A percentile compares a stretch with the other conserved stretches of the same genome.
phyloP scores from a whole-genome alignment of 1,284 basidiomycete genomes.

The Puccinia triticina region DNA sequence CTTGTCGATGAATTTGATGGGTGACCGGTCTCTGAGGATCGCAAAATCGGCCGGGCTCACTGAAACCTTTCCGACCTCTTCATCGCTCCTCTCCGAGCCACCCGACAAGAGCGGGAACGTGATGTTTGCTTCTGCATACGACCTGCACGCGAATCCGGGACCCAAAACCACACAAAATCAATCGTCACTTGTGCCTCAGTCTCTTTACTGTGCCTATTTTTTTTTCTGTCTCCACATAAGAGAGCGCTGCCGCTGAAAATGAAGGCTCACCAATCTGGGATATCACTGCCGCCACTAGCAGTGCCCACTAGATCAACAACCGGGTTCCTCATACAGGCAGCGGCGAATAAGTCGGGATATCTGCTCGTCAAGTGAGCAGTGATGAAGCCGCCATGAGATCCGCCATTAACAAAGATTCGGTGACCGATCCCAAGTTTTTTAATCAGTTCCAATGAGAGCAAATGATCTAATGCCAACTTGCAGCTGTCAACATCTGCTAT shows the following conservation, averaged over 20 bases:
- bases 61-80: constrained; percentile 37
- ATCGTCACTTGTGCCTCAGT: neutral
- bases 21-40: constrained; percentile 66
- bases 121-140: constrained; percentile 68
- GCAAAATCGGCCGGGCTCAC: constrained; percentile 64
- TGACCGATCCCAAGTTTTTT: constrained; percentile 52
- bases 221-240: neutral
- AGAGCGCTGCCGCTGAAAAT: no score
- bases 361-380: constrained; percentile 69
- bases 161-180: neutral
- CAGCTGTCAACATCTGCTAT: constrained; percentile 71
- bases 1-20: constrained; percentile 66
- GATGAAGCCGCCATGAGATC: constrained; percentile 75
- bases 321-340: constrained; percentile 71
- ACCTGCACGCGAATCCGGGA: constrained; percentile 51
- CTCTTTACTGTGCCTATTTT: neutral
- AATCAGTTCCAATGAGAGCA: constrained; percentile 55
- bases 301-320: constrained; percentile 68
- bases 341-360: constrained; percentile 68
- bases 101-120: constrained; percentile 58
- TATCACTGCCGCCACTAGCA: constrained; percentile 66
- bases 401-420: constrained; percentile 68
- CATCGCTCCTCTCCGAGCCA: constrained; percentile 54
- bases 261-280: constrained; percentile 69
- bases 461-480: constrained; percentile 65